Evolutionary conservation across 441 rosid species (phyloP).

Genomic region (Francoa sonchifolia): DNA sequence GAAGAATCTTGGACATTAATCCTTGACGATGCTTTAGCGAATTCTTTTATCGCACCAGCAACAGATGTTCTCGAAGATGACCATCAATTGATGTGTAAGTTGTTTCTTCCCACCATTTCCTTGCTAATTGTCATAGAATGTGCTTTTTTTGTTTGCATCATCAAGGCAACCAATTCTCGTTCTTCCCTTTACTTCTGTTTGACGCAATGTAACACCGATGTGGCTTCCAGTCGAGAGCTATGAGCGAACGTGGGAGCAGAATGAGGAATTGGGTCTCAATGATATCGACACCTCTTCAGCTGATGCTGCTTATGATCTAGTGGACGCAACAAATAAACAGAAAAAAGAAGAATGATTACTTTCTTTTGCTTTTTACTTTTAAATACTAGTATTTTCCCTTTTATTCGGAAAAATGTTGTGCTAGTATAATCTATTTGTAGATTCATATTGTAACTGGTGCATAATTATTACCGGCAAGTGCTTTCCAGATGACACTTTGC

Average conservation of each 20-base stretch:
- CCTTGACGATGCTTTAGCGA: constrained; percentile 79
- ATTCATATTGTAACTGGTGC: too few relatives aligned
- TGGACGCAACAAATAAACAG: constrained; percentile 1
- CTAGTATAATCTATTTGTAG: too few relatives aligned
- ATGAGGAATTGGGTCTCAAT: constrained; percentile 85
- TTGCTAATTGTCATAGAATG: too few relatives aligned
- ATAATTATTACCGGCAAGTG: too few relatives aligned
- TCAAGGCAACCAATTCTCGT: too few relatives aligned
- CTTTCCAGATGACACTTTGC: too few relatives aligned
- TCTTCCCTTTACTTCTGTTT: neutral
- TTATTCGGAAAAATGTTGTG: too few relatives aligned
- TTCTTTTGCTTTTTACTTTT: neutral
- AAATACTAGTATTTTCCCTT: neutral
- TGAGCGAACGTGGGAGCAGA: constrained; percentile 87
- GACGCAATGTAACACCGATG: neutral
- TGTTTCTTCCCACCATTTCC: constrained; percentile 5
- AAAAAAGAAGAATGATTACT: too few relatives aligned
- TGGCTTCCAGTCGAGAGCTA: constrained; percentile 61
- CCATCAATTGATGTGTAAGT: constrained; percentile 68
- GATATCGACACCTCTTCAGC: constrained; percentile 85
- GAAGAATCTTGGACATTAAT: constrained; percentile 72
- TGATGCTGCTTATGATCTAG: constrained; percentile 53
- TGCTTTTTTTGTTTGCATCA: too few relatives aligned
- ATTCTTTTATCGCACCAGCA: constrained; percentile 73
- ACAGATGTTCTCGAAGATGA: constrained; percentile 82